Evolutionary conservation across 371 early-diverging fungal genomes (phyloP).

Genomic region (Quaeritorhiza haematococci): DNA sequence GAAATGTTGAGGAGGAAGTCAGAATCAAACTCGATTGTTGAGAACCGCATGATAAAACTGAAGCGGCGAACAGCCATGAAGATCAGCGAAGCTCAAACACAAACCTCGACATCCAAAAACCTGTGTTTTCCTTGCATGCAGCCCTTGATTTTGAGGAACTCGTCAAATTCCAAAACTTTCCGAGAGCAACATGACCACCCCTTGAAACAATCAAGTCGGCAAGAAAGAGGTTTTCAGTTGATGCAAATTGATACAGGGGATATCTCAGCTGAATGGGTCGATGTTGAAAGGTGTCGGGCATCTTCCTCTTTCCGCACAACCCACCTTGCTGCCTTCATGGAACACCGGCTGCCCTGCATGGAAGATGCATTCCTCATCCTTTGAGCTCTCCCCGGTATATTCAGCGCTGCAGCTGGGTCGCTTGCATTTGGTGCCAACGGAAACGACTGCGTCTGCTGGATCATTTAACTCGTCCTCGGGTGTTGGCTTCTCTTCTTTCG

Average conservation of each 20-base stretch:
- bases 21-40: neutral
- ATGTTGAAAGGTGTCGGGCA: neutral
- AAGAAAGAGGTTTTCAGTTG: neutral
- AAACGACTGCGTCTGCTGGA: conserved; percentile 54
- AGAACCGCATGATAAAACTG: too few species aligned
- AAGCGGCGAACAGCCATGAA: neutral
- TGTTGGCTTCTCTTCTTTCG: conserved; percentile 32
- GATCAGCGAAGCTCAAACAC: too few species aligned
- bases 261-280: neutral
- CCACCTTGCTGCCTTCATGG: conserved; percentile 67
- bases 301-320: neutral
- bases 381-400: conserved; percentile 52
- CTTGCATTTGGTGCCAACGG: conserved; percentile 75
- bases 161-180: conserved; percentile 95
- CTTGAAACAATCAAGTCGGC: conserved; percentile 7
- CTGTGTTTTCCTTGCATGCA: conserved; percentile 81
- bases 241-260: neutral
- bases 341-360: conserved; percentile 88
- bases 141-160: conserved; percentile 89
- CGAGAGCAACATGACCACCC: conserved; percentile 44
- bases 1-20: neutral
- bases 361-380: conserved; percentile 67
- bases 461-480: conserved; percentile 65
- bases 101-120: conserved; percentile 44
- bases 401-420: conserved; percentile 72